Conservation (phyloP, 1,284 basidiomycete genomes). For the Cutaneotrichosporon cyanovorans region DNA sequence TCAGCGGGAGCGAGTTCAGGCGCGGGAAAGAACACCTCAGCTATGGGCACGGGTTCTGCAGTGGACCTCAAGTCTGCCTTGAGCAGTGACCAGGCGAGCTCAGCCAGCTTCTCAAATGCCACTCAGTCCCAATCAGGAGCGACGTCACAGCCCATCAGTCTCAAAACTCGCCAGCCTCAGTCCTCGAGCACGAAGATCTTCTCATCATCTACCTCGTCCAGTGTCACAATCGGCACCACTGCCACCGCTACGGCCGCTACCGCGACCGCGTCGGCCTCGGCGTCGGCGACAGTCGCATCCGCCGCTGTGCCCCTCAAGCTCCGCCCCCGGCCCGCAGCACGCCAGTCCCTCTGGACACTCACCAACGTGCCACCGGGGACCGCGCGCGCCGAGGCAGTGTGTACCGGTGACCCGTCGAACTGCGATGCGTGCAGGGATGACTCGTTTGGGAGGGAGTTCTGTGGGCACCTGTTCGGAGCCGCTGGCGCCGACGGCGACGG, state of each 20-base stretch:
- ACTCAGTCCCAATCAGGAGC: too few relatives aligned
- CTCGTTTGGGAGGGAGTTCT: conserved; percentile 65
- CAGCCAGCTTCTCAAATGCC: too few relatives aligned
- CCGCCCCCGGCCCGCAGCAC: conserved; percentile 9
- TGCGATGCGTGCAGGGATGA: conserved; percentile 45
- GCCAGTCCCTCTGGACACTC: conserved; percentile 28
- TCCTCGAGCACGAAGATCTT: not conserved
- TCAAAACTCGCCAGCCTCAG: too few relatives aligned
- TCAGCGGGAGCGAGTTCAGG: too few relatives aligned
- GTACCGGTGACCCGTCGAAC: conserved; percentile 44
- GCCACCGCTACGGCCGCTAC: not conserved
- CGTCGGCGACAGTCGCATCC: not conserved
- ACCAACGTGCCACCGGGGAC: conserved; percentile 17
- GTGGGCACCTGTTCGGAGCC: conserved; percentile 56
- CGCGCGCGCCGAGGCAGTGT: conserved; percentile 31
- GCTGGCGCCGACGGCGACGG: not conserved
- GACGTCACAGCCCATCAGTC: too few relatives aligned
- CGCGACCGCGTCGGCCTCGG: not conserved
- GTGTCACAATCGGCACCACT: too few relatives aligned
- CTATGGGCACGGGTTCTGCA: too few relatives aligned
- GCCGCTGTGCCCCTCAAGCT: conserved; percentile 15
- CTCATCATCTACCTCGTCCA: not conserved
- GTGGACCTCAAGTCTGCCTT: too few relatives aligned
- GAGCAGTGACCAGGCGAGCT: too few relatives aligned
- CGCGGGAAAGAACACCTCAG: too few relatives aligned